A percentile compares a stretch with the other conserved stretches of the same genome.
These are phyloP conservation scores for Asterophora lycoperdoides DNA, from an alignment of 768 basidiomycete genomes.

Conservation along the genomic window DNA sequence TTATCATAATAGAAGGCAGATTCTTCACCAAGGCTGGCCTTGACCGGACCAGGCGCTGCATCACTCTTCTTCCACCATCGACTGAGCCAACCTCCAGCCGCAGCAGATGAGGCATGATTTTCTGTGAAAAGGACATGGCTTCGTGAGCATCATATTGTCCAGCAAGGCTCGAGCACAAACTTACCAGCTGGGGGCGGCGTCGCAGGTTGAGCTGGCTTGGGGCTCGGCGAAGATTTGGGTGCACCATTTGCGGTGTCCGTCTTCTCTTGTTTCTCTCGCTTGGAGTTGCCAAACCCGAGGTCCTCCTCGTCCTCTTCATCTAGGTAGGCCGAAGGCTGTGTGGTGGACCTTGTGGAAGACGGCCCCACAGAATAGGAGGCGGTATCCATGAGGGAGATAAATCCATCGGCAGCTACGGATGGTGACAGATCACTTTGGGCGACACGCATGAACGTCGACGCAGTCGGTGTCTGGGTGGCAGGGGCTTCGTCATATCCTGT, in stretches of 20 bases:
- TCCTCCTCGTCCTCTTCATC: constrained; percentile 78
- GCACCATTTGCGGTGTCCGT: constrained; percentile 25
- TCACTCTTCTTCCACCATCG: constrained; percentile 75
- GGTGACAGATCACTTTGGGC: constrained; percentile 37
- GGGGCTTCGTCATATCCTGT: constrained; percentile 31
- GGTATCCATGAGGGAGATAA: constrained; percentile 81
- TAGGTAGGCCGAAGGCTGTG: constrained; percentile 10
- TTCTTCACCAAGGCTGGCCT: constrained; percentile 91
- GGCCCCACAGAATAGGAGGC: constrained; percentile 39
- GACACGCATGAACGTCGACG: constrained; percentile 57
- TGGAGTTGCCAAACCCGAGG: constrained; percentile 83
- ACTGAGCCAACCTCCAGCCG: constrained; percentile 63
- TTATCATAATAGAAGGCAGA: constrained; percentile 89
- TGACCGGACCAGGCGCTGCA: constrained; percentile 62
- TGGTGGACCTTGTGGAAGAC: constrained; percentile 14
- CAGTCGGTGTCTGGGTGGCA: constrained; percentile 58
- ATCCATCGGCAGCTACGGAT: constrained; percentile 50
- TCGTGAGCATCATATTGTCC: background rate
- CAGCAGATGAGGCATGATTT: constrained; percentile 19
- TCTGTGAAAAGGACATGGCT: background rate
- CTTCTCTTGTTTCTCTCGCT: constrained; percentile 32
- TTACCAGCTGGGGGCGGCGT: constrained; percentile 26
- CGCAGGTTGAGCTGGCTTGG: constrained; percentile 9
- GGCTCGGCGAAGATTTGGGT: constrained; percentile 9
- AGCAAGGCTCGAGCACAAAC: constrained; percentile 1